phyloP scores from a whole-genome alignment of 1,139 yeast species.

The Dujonia santamariae region DNA sequence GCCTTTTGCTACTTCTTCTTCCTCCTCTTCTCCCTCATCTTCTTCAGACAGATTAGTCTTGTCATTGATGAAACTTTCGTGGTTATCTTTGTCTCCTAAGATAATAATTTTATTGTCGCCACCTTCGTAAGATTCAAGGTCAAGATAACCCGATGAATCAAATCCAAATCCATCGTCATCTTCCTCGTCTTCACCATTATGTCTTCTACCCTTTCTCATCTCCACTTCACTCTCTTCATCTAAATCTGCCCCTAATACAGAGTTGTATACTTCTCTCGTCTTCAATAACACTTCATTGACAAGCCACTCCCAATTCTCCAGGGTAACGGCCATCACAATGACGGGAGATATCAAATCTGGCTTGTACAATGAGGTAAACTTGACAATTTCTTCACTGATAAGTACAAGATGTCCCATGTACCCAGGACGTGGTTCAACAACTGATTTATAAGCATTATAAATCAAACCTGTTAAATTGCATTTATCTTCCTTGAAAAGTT shows the following conservation, averaged over 20 bases:
- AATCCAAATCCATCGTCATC: slow-evolving; percentile 22
- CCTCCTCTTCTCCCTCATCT: slow-evolving; percentile 10
- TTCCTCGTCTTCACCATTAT: slow-evolving; percentile 11
- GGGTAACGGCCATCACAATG: slow-evolving; percentile 35
- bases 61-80: slow-evolving; percentile 30
- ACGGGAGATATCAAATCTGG: slow-evolving; percentile 47
- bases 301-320: slow-evolving; percentile 46
- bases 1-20: slow-evolving; percentile 18
- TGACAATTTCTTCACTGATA: slow-evolving; percentile 48
- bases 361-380: slow-evolving; percentile 46
- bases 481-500: slow-evolving; percentile 29
- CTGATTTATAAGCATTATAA: slow-evolving; percentile 25
- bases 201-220: slow-evolving; percentile 9
- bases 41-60: slow-evolving; percentile 5
- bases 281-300: slow-evolving; percentile 40
- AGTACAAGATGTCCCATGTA: slow-evolving; percentile 47
- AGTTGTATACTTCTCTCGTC: slow-evolving; percentile 46
- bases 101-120: slow-evolving; percentile 22
- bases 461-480: slow-evolving; percentile 36
- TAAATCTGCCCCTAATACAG: slow-evolving; percentile 41
- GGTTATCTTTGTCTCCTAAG: slow-evolving; percentile 36
- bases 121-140: slow-evolving; percentile 27
- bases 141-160: slow-evolving; percentile 35
- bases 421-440: slow-evolving; percentile 37
- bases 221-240: slow-evolving; percentile 15